Base-by-base conservation (phyloP, 768 basidiomycete genomes). In the Mycena venus region DNA sequence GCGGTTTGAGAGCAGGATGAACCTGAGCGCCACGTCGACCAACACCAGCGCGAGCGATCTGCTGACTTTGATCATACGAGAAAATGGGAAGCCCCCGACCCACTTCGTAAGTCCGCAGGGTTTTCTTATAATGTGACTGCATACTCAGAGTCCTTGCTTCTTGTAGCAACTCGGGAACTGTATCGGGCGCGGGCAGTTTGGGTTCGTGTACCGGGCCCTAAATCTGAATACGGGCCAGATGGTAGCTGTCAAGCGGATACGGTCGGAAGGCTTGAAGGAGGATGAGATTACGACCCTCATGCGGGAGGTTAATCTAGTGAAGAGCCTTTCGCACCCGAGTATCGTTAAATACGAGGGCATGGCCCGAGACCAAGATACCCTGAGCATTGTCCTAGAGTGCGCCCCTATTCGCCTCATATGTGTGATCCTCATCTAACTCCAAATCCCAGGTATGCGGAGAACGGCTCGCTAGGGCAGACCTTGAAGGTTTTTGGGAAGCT, bases 371-470 rank as follows among this genome's bases (percentile, higher is more conserved):
- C 91, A 94, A 25, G 92, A 96, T 78, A 95, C 93, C 32, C 87
- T 99, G 68, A 97, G 92, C 83, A 98, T 99, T 78, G 90, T 99
- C 31, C 91, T 99, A 55, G 98, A 99, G 97, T 98, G 79, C 85
- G 96, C 88, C 66, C 44, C n/a, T n/a, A 60, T 65, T 68, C 58
- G 68, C 71, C 66, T 67, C 70, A 61, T 60, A 69, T 72, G 61
- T 71, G 55, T 51, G 51, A 23, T 72, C 75, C 47, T 31, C 51
- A 19, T 49, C 74, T 75, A 61, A 77, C 55, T 49, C 72, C 56
- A n/a, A n/a, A 56, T 70, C 76, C 40, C 81, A 98, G 97, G 82
- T 99, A 95, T 81, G 97, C 95, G 61, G 98, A 99, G 87, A 98
- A 96, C 82, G 98, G 98, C 14, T 98, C 97, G 3, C 90, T 99